Evolutionary conservation across 2,329 filamentous ascomycete genomes (phyloP).

Genomic region (Calonectria hawksworthii): DNA sequence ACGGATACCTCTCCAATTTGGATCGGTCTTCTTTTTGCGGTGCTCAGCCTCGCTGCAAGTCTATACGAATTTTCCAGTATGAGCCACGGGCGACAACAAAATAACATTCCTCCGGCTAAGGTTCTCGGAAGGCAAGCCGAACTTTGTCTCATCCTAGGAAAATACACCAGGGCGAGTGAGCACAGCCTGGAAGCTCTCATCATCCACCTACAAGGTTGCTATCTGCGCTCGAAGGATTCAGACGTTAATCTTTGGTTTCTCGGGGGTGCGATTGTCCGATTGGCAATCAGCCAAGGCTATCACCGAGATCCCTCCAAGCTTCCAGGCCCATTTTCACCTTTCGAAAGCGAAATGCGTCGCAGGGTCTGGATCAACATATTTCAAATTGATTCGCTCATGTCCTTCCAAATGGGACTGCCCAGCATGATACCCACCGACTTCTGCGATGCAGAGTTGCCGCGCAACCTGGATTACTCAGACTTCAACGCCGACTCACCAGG

Average conservation of each 20-base stretch:
- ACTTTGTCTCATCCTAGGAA: conserved; percentile 59
- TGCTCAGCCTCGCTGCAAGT: conserved; percentile 55
- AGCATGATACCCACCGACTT: conserved; percentile 55
- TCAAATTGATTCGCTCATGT: conserved; percentile 60
- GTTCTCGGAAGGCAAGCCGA: conserved; percentile 48
- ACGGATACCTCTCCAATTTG: conserved; percentile 56
- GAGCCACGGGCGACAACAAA: conserved; percentile 31
- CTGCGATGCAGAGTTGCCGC: conserved; percentile 37
- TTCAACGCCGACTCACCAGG: conserved; percentile 20
- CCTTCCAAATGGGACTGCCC: conserved; percentile 62
- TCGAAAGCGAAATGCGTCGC: conserved; percentile 64
- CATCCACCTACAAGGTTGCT: conserved; percentile 55
- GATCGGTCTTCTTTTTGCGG: conserved; percentile 61
- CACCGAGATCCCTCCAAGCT: conserved; percentile 60
- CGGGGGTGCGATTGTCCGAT: conserved; percentile 57
- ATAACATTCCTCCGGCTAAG: conserved; percentile 30
- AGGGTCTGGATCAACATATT: conserved; percentile 60
- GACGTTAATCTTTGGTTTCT: conserved; percentile 60
- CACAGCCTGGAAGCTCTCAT: conserved; percentile 61
- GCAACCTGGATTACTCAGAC: conserved; percentile 41
- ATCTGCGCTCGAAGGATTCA: conserved; percentile 42
- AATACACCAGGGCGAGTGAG: conserved; percentile 57
- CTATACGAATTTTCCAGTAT: conserved; percentile 46
- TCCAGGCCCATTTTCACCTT: conserved; percentile 52
- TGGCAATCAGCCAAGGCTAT: conserved; percentile 64